Evolutionary conservation across 2,329 filamentous ascomycete genomes (phyloP).

Genomic region (Magnaporthiopsis poae): DNA sequence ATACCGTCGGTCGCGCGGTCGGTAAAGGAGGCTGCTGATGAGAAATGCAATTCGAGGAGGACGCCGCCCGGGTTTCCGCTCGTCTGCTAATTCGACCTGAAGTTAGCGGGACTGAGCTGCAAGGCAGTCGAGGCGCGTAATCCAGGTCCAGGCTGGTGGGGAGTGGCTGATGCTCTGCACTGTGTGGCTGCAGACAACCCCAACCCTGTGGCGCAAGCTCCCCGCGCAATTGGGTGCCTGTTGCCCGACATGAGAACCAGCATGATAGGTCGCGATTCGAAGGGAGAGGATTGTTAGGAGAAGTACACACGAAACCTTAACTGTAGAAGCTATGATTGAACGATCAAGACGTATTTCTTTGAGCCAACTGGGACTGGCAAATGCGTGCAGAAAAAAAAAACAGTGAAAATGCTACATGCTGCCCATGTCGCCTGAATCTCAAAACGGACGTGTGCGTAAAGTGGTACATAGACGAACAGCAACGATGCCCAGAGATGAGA

Average conservation of each 20-base stretch:
- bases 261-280: no score
- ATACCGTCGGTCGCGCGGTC: background rate
- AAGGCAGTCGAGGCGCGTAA: slow-evolving; percentile 14
- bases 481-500: background rate
- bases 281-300: background rate
- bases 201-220: background rate
- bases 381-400: background rate
- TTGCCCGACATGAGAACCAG: no score
- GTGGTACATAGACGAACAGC: background rate
- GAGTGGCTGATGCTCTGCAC: background rate
- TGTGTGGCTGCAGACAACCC: background rate
- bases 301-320: no score
- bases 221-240: no score
- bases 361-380: background rate
- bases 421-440: background rate
- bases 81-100: background rate
- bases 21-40: slow-evolving; percentile 2
- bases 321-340: background rate
- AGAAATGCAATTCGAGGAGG: slow-evolving; percentile 7
- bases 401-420: background rate
- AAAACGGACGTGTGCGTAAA: background rate
- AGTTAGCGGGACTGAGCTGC: slow-evolving; percentile 2
- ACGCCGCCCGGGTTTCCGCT: background rate
- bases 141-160: slow-evolving; percentile 6
- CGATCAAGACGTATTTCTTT: background rate